phyloP scores from a whole-genome alignment of 805 yeast genomes.

The Candida wancherniae region DNA sequence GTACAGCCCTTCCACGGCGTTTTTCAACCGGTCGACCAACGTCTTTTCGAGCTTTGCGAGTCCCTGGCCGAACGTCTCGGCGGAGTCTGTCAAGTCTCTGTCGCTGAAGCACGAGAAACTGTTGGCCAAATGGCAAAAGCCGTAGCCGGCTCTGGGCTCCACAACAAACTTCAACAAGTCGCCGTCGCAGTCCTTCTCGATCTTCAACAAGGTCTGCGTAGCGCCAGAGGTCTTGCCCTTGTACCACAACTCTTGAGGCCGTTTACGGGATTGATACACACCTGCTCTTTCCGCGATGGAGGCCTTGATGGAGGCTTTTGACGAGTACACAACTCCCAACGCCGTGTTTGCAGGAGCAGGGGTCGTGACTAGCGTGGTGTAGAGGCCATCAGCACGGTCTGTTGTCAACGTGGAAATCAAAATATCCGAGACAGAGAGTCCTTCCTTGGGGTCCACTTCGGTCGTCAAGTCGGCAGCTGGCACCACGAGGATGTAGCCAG shows the following conservation, averaged over 20 bases:
- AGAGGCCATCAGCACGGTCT: slow-evolving; percentile 84
- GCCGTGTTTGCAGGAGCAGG: slow-evolving; percentile 50
- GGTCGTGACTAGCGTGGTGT: slow-evolving; percentile 75
- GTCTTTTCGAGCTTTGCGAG: slow-evolving; percentile 63
- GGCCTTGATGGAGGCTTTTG: slow-evolving; percentile 71
- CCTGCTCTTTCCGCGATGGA: slow-evolving; percentile 81
- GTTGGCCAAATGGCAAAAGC: slow-evolving; percentile 87
- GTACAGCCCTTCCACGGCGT: slow-evolving; percentile 92
- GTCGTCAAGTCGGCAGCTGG: slow-evolving; percentile 25
- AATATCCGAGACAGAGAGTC: slow-evolving; percentile 38
- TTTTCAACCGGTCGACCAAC: slow-evolving; percentile 52
- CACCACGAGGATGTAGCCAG: slow-evolving; percentile 35
- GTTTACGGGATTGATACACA: slow-evolving; percentile 86
- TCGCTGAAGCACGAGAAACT: slow-evolving; percentile 67
- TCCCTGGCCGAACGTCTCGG: slow-evolving; percentile 56
- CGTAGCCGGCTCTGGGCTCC: slow-evolving; percentile 69
- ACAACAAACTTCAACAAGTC: slow-evolving; percentile 88
- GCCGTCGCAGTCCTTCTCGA: slow-evolving; percentile 85
- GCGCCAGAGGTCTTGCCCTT: slow-evolving; percentile 98
- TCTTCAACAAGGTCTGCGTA: slow-evolving; percentile 65
- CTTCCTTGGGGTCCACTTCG: slow-evolving; percentile 17
- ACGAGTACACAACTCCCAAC: slow-evolving; percentile 88
- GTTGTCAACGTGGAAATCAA: slow-evolving; percentile 56
- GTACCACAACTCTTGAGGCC: slow-evolving; percentile 81
- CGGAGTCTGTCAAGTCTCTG: slow-evolving; percentile 26